A percentile compares a stretch with the other conserved stretches of the same genome.
These are phyloP conservation scores for Fonsecaea nubica DNA, from an alignment of 2,329 filamentous ascomycete species.

Conservation along the genomic window DNA sequence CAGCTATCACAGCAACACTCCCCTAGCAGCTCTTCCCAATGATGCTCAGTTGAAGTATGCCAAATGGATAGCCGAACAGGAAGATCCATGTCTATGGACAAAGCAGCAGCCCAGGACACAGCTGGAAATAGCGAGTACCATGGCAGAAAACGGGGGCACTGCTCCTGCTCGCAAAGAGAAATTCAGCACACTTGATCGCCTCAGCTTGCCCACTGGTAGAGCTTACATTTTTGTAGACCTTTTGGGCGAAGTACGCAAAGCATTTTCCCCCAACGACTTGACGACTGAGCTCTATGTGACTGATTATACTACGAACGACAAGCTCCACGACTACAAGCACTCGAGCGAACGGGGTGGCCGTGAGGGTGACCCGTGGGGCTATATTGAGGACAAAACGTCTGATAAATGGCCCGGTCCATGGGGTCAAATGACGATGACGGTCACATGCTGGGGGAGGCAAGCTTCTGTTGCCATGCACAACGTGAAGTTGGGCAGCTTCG, in stretches of 20 bases:
- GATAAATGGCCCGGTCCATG: slow-evolving; percentile 73
- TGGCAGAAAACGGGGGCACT: slow-evolving; percentile 25
- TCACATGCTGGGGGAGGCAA: slow-evolving; percentile 75
- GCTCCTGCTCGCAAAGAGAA: slow-evolving; percentile 49
- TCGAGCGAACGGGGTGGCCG: slow-evolving; percentile 44
- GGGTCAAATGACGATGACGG: slow-evolving; percentile 72
- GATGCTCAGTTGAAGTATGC: slow-evolving; percentile 34
- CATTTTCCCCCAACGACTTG: slow-evolving; percentile 52
- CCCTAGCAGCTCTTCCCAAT: slow-evolving; percentile 17
- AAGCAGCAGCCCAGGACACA: slow-evolving; percentile 21
- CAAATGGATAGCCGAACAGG: slow-evolving; percentile 31
- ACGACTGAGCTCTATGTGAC: slow-evolving; percentile 73
- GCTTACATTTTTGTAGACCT: slow-evolving; percentile 68
- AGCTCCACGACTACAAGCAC: slow-evolving; percentile 64
- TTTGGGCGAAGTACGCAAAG: slow-evolving; percentile 72
- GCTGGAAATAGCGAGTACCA: slow-evolving; percentile 27
- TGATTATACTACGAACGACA: slow-evolving; percentile 77
- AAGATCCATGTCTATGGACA: slow-evolving; percentile 29
- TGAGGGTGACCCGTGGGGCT: slow-evolving; percentile 65
- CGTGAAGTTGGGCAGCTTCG: slow-evolving; percentile 66
- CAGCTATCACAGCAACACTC: neutral
- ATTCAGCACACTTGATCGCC: slow-evolving; percentile 69
- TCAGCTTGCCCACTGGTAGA: slow-evolving; percentile 48
- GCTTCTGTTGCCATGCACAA: slow-evolving; percentile 61
- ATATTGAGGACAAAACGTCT: slow-evolving; percentile 49